Base-by-base conservation (phyloP, 495 filamentous ascomycete genomes). In the Annulohypoxylon stygium region DNA sequence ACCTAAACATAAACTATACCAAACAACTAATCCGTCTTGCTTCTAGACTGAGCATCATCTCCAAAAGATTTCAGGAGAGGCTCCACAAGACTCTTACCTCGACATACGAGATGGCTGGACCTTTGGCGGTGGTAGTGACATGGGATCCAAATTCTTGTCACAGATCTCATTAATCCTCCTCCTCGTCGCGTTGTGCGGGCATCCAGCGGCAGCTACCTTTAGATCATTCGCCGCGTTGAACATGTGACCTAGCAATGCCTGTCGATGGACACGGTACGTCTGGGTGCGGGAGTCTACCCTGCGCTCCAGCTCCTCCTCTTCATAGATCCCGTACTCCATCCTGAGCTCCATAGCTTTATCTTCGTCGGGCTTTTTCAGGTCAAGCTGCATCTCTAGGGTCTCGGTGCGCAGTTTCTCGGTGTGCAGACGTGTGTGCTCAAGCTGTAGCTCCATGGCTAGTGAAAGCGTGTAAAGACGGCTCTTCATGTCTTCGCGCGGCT, bases 191-290 rank as follows among this genome's bases (percentile, higher is more conserved):
- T n/a, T 1, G 14, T 65, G 4, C 10, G 54, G 54, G 4, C 61
- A 69, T 9, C 3, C 10, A 0, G 0, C 5, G 1, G 54, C 60
- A 36, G 47, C 33, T 5, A 4, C 4, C 10, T 5, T 3, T 3
- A 71, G 48, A 11, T 45, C 26, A 14, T 41, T 14, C 0, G 7
- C 9, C 2, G 61, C 63, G 1, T 3, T 16, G 14, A 71, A 67
- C 2, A 71, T 12, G 9, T 47, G 16, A 3, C 37, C 23, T 1
- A 58, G 12, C 0, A 71, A 3, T 6, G 18, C 47, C 3, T 45
- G 62, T 7, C 69, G 62, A 0, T 71, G 69, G 14, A 4, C 1
- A 0, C 63, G 47, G 63, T 33, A 71, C 34, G 33, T 36, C 63
- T 67, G 62, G 0, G 63, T 67, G 10, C 58, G n/a, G 12, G 11